Evolutionary conservation across 1,284 basidiomycete genomes (phyloP).

Genomic region (Malassezia arunalokei): DNA sequence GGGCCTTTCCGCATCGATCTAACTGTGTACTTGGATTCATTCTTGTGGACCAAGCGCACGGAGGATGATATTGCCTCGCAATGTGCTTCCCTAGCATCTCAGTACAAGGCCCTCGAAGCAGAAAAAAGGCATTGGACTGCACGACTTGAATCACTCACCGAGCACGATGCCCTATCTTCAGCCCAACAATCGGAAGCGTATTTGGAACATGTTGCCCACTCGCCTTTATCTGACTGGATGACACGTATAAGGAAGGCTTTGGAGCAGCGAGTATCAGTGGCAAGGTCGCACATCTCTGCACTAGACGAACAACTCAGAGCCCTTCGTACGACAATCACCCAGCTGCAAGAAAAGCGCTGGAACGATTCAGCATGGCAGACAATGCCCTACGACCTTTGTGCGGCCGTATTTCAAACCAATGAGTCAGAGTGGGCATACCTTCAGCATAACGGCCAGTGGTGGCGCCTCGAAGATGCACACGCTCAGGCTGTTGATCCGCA

Average conservation of each 20-base stretch:
- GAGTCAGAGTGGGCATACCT: conserved; percentile 3
- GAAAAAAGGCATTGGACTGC: neutral
- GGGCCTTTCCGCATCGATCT: conserved; percentile 5
- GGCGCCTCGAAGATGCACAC: neutral
- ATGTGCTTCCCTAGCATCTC: neutral
- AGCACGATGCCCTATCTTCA: neutral
- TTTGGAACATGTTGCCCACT: neutral
- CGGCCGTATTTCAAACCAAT: neutral
- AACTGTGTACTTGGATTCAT: conserved; percentile 2
- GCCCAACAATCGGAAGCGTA: neutral
- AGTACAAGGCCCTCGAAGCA: neutral
- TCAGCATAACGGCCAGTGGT: conserved; percentile 3
- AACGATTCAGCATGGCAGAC: neutral
- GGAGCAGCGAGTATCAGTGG: neutral
- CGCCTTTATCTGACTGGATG: neutral
- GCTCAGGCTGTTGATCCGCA: neutral
- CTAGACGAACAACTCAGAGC: too few species aligned
- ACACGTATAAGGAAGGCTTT: neutral
- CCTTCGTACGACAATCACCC: neutral
- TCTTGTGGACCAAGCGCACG: conserved; percentile 6
- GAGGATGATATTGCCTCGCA: neutral
- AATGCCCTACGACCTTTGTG: conserved; percentile 3
- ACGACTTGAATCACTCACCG: neutral
- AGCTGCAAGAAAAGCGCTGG: neutral
- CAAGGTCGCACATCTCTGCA: too few species aligned